Base-by-base conservation (phyloP, 495 filamentous ascomycete genomes). In the Oleoguttula mirabilis region DNA sequence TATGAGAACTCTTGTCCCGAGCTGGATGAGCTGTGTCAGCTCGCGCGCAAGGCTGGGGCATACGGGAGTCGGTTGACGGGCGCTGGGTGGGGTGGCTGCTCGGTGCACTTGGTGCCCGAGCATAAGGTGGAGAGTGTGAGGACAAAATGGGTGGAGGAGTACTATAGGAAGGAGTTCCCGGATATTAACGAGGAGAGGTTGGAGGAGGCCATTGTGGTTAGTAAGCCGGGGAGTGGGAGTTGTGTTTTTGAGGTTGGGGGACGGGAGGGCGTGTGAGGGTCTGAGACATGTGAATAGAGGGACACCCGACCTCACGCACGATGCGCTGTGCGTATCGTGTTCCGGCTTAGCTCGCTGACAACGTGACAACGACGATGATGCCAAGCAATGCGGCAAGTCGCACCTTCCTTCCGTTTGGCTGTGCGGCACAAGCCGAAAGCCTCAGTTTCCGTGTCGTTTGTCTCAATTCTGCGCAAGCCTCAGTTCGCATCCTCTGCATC, bases 1-100 rank as follows among this genome's bases (percentile, higher is more conserved):
- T 98, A 92, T 55, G 84, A 94, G 48, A 95, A 92, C 65, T 85
- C 79, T 52, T 90, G 85, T 43, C 75, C 80, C 0, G 84, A 96
- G 61, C 73, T 96, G 23, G 92, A 98, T 57, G 70, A 82, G 40
- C 71, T 98, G 28, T 95, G 88, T 57, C 55, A 63, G 21, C 78
- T 96, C 50, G 88, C 90, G 1, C 70, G 77, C 10, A 64, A 64
- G 32, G 82, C 80, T 3, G 90, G 92, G 16, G 73, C 79, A 30
- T 88, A 82, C 61, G 92, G 90, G 16, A 83, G 80, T 50, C 72
- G 90, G 7, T 63, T 96, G 55, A 98, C 90, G 1, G 90, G 90
- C 36, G 90, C 90, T 12, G 90, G 90, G 21, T 98, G 90, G 90
- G 90, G 90, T 47, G 90, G 90, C 10, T 96, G 92, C 61, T 86